Evolutionary conservation across 108 stramenopile genomes (phyloP).

Genomic region (Cylindrotheca closterium): DNA sequence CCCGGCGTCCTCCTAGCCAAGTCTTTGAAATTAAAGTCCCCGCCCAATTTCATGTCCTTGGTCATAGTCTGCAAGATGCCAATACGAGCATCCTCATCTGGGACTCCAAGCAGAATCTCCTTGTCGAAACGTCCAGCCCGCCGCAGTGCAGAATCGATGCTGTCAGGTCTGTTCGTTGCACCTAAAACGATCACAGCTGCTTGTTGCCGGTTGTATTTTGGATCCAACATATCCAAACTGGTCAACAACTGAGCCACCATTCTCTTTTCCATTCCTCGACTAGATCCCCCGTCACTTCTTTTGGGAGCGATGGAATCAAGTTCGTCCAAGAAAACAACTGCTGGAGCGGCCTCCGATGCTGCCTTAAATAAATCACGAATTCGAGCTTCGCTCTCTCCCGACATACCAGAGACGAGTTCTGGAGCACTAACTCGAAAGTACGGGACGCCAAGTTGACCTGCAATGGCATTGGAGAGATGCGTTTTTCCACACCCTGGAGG

Average conservation of each 20-base stretch:
- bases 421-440: slow-evolving; percentile 92
- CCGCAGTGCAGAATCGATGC: slow-evolving; percentile 93
- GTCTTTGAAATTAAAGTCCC: slow-evolving; percentile 76
- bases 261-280: slow-evolving; percentile 94
- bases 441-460: slow-evolving; percentile 63
- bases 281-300: slow-evolving; percentile 74
- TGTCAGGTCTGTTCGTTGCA: slow-evolving; percentile 96
- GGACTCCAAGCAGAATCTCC: slow-evolving; percentile 94
- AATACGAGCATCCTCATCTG: slow-evolving; percentile 89
- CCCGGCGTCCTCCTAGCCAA: slow-evolving; percentile 94
- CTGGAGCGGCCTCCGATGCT: slow-evolving; percentile 89
- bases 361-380: slow-evolving; percentile 91
- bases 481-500: slow-evolving; percentile 98
- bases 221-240: slow-evolving; percentile 85
- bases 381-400: slow-evolving; percentile 92
- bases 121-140: slow-evolving; percentile 97
- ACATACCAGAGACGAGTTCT: slow-evolving; percentile 95
- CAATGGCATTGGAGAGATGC: slow-evolving; percentile 90
- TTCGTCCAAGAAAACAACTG: slow-evolving; percentile 98
- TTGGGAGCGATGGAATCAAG: slow-evolving; percentile 97
- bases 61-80: slow-evolving; percentile 89
- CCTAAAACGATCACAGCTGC: slow-evolving; percentile 93
- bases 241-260: slow-evolving; percentile 97
- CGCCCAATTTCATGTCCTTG: slow-evolving; percentile 77
- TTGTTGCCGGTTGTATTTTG: slow-evolving; percentile 58